phyloP scores from a whole-genome alignment of 805 yeast species.

The Starmera quercuum region DNA sequence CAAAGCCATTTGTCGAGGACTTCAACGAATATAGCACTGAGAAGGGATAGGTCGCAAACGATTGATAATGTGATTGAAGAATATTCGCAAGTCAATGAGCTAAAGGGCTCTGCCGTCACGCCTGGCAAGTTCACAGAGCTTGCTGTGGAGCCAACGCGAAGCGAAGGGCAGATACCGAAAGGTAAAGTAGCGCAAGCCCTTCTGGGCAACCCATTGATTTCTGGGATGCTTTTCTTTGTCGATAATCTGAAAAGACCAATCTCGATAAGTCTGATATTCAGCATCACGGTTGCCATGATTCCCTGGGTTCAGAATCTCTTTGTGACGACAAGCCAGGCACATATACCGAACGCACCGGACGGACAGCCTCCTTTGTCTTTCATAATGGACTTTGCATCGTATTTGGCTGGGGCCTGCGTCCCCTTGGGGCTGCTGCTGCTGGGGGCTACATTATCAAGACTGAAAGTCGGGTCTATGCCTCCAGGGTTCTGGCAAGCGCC shows the following conservation, averaged over 20 bases:
- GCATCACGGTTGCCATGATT: slow-evolving; percentile 68
- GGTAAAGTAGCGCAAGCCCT: not conserved
- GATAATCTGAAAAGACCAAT: slow-evolving; percentile 67
- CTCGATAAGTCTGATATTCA: slow-evolving; percentile 57
- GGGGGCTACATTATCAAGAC: slow-evolving; percentile 85
- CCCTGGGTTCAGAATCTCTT: slow-evolving; percentile 83
- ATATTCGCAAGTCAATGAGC: slow-evolving; percentile 25
- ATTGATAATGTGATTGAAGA: slow-evolving; percentile 40
- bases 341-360: slow-evolving; percentile 77
- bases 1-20: not conserved
- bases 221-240: slow-evolving; percentile 24
- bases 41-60: slow-evolving; percentile 27
- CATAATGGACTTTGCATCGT: slow-evolving; percentile 70
- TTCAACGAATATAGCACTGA: slow-evolving; percentile 1
- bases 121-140: slow-evolving; percentile 16
- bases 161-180: too few species aligned
- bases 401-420: slow-evolving; percentile 83
- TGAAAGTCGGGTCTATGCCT: slow-evolving; percentile 45
- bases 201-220: slow-evolving; percentile 5
- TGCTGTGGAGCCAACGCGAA: slow-evolving; percentile 5
- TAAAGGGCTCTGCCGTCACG: slow-evolving; percentile 8
- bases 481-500: slow-evolving; percentile 36
- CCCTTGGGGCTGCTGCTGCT: slow-evolving; percentile 79
- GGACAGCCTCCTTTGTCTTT: slow-evolving; percentile 78
- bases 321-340: slow-evolving; percentile 34